Conservation (phyloP, 2,329 filamentous ascomycete genomes). For the Xylariaceae sp. region DNA sequence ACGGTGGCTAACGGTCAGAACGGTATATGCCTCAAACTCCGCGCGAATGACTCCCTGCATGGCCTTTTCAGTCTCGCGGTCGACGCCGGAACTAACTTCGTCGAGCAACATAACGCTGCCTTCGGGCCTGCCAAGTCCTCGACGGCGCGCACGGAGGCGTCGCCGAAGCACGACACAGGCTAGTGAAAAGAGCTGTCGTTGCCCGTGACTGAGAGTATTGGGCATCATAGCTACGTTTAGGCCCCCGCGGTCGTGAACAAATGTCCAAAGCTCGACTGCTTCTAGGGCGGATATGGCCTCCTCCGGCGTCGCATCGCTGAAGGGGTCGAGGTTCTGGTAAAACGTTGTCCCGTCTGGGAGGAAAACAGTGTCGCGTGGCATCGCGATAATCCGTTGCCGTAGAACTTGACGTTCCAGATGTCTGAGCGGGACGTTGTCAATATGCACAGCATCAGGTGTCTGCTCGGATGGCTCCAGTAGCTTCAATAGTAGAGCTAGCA, state of each 20-base stretch:
- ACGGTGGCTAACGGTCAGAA: constrained; percentile 37
- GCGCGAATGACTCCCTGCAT: constrained; percentile 27
- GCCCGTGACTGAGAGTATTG: constrained; percentile 48
- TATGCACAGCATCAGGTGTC: constrained; percentile 22
- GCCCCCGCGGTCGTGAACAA: constrained; percentile 26
- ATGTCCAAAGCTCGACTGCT: constrained; percentile 21
- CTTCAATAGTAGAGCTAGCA: constrained; percentile 39
- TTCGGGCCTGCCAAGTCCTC: constrained; percentile 20
- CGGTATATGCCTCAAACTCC: constrained; percentile 43
- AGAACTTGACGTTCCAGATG: constrained; percentile 33
- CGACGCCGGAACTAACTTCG: constrained; percentile 33
- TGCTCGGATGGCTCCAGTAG: constrained; percentile 34
- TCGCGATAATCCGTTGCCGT: constrained; percentile 38
- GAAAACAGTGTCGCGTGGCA: constrained; percentile 45
- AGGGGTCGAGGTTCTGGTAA: constrained; percentile 34
- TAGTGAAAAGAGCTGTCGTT: constrained; percentile 35
- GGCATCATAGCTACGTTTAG: constrained; percentile 36
- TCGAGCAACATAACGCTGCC: constrained; percentile 31
- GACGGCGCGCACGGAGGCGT: constrained; percentile 21
- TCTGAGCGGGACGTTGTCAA: constrained; percentile 34
- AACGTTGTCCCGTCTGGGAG: constrained; percentile 36
- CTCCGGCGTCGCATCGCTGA: constrained; percentile 13
- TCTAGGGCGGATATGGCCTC: constrained; percentile 25
- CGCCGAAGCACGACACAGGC: constrained; percentile 27
- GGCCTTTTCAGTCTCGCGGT: constrained; percentile 26